Percentiles rank a stretch among this genome's conserved stretches.
Conservation (phyloP, 129 eudicot genomes). For the Arctium minus region DNA sequence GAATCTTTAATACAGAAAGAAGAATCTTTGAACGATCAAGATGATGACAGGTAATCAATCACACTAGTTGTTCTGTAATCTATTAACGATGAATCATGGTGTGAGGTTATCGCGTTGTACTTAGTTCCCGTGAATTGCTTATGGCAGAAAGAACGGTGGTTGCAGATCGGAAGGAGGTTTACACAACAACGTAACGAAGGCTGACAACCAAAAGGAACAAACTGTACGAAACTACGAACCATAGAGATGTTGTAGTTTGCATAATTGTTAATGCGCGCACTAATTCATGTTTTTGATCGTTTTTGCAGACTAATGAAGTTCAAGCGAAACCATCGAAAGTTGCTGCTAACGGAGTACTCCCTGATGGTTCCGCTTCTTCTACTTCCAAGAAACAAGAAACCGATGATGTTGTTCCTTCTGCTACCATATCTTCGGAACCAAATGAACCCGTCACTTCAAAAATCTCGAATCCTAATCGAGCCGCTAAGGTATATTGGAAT, state of each 20-base stretch:
- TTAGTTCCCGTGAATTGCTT: slow-evolving; percentile 3
- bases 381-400: slow-evolving; percentile 16
- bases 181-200: too few relatives aligned
- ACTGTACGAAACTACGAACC: background rate
- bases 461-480: slow-evolving; percentile 34
- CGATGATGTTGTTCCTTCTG: slow-evolving; percentile 20
- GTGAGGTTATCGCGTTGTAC: background rate
- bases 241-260: too few relatives aligned
- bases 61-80: too few relatives aligned
- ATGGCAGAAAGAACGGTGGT: too few relatives aligned
- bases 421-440: slow-evolving; percentile 37
- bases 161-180: too few relatives aligned
- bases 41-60: slow-evolving; percentile 38
- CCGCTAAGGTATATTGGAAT: slow-evolving; percentile 47
- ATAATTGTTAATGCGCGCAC: too few relatives aligned
- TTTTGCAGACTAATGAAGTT: background rate
- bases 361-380: slow-evolving; percentile 10
- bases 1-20: slow-evolving; percentile 33
- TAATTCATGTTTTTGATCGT: too few relatives aligned
- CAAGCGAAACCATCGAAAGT: slow-evolving; percentile 8
- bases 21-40: slow-evolving; percentile 20
- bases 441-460: slow-evolving; percentile 33
- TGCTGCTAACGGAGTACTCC: slow-evolving; percentile 18
- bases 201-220: too few relatives aligned
- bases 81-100: too few relatives aligned